phyloP scores from a whole-genome alignment of 2,329 filamentous ascomycete species.

The Colletotrichum destructivum region DNA sequence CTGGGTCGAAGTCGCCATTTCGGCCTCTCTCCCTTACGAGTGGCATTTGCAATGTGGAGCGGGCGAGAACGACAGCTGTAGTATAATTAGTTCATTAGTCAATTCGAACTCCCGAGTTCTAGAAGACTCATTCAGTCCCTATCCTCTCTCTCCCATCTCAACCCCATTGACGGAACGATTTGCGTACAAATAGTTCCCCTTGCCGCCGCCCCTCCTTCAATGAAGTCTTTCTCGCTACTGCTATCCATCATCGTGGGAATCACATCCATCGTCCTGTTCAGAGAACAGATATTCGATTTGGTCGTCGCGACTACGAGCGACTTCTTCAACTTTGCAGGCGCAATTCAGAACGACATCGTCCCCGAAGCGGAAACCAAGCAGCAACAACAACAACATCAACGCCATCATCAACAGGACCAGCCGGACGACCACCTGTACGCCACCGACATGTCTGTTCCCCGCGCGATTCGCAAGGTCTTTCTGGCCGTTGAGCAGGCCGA shows the following conservation, averaged over 20 bases:
- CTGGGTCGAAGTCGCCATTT: background rate
- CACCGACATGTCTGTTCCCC: slow-evolving; percentile 75
- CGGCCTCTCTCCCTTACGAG: background rate
- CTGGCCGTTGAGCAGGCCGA: slow-evolving; percentile 89
- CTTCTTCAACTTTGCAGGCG: slow-evolving; percentile 40
- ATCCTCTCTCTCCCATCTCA: background rate
- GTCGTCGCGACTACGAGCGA: slow-evolving; percentile 30
- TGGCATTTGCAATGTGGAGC: slow-evolving; percentile 10
- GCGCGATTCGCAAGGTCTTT: slow-evolving; percentile 87
- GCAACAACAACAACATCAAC: background rate
- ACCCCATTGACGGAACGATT: slow-evolving; percentile 3
- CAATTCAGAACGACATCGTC: background rate
- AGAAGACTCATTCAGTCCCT: slow-evolving; percentile 5
- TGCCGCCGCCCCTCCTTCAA: slow-evolving; percentile 38
- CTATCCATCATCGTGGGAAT: slow-evolving; percentile 50
- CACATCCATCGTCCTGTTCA: slow-evolving; percentile 48
- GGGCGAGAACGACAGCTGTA: background rate
- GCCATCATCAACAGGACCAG: background rate
- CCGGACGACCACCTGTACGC: slow-evolving; percentile 48
- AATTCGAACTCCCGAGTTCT: background rate
- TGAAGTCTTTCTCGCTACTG: slow-evolving; percentile 52
- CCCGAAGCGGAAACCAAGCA: slow-evolving; percentile 23
- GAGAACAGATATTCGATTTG: slow-evolving; percentile 45
- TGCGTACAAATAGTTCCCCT: slow-evolving; percentile 22
- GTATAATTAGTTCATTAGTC: slow-evolving; percentile 8